phyloP scores from a whole-genome alignment of 352 stramenopile genomes.

The Phytopythium aichiense region DNA sequence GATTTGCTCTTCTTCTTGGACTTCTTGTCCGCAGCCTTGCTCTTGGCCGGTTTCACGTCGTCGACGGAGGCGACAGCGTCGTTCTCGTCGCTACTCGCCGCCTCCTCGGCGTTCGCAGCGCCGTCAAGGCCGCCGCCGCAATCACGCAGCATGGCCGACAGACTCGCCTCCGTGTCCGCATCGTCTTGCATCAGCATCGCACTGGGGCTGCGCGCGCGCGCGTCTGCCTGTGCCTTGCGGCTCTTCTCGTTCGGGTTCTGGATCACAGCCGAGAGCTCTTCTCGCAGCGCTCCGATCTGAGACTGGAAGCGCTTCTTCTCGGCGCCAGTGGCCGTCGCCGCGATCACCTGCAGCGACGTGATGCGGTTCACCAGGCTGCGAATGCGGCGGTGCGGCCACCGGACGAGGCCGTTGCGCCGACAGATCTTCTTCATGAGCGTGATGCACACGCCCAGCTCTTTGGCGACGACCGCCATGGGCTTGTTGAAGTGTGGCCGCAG shows the following conservation, averaged over 20 bases:
- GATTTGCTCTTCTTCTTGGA: slow-evolving; percentile 19
- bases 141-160: slow-evolving; percentile 5
- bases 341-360: slow-evolving; percentile 67
- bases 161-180: slow-evolving; percentile 1
- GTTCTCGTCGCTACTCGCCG: neutral
- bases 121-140: slow-evolving; percentile 8
- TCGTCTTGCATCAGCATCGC: slow-evolving; percentile 13
- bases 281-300: slow-evolving; percentile 54
- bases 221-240: slow-evolving; percentile 64
- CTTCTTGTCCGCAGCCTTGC: slow-evolving; percentile 14
- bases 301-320: slow-evolving; percentile 61
- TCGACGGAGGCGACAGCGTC: slow-evolving; percentile 2
- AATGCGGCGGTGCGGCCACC: slow-evolving; percentile 81
- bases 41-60: slow-evolving; percentile 7
- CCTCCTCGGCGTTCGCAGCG: slow-evolving; percentile 10
- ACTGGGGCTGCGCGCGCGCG: slow-evolving; percentile 33
- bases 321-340: slow-evolving; percentile 34
- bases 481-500: slow-evolving; percentile 84
- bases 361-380: slow-evolving; percentile 81
- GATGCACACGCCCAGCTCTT: slow-evolving; percentile 82
- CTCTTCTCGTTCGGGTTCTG: slow-evolving; percentile 86
- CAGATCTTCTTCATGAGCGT: slow-evolving; percentile 89
- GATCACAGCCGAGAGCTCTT: slow-evolving; percentile 74
- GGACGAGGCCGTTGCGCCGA: slow-evolving; percentile 70
- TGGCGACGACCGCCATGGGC: slow-evolving; percentile 75